These are phyloP conservation scores for Rhodotorula diobovata DNA, from an alignment of 768 basidiomycete species.

Conservation along the genomic window DNA sequence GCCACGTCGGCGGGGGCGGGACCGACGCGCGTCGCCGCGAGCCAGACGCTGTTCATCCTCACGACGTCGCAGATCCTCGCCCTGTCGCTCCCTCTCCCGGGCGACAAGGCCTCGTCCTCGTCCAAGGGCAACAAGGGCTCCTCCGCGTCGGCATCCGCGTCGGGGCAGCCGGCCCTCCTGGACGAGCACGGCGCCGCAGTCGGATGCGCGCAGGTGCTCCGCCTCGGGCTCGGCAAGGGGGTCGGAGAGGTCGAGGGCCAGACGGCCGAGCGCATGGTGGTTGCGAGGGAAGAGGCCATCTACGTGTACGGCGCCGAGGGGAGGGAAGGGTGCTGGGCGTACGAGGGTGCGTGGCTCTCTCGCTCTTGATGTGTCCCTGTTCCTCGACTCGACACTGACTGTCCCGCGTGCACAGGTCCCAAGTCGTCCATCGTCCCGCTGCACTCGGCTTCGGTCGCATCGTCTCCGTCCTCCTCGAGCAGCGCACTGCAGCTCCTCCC, in stretches of 20 bases:
- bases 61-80: slow-evolving; percentile 76
- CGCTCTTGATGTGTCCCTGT: neutral
- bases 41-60: slow-evolving; percentile 70
- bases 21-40: slow-evolving; percentile 14
- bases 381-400: neutral
- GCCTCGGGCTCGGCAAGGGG: slow-evolving; percentile 46
- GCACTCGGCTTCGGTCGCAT: slow-evolving; percentile 4
- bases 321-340: slow-evolving; percentile 77
- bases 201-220: slow-evolving; percentile 78
- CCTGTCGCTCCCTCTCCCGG: slow-evolving; percentile 50
- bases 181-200: slow-evolving; percentile 82
- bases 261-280: slow-evolving; percentile 54
- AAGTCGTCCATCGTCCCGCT: slow-evolving; percentile 38
- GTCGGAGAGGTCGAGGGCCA: neutral
- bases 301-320: slow-evolving; percentile 79
- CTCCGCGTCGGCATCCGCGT: slow-evolving; percentile 39
- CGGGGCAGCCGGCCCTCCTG: slow-evolving; percentile 62
- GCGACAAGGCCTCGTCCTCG: slow-evolving; percentile 58
- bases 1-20: slow-evolving; percentile 47
- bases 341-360: slow-evolving; percentile 63
- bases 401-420: slow-evolving; percentile 10
- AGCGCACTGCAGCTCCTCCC: slow-evolving; percentile 62
- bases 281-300: slow-evolving; percentile 87
- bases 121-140: slow-evolving; percentile 54
- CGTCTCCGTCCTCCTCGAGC: neutral